Evolutionary conservation across 192 early-diverging fungal genomes (phyloP).

Genomic region (Coemansia sp.): DNA sequence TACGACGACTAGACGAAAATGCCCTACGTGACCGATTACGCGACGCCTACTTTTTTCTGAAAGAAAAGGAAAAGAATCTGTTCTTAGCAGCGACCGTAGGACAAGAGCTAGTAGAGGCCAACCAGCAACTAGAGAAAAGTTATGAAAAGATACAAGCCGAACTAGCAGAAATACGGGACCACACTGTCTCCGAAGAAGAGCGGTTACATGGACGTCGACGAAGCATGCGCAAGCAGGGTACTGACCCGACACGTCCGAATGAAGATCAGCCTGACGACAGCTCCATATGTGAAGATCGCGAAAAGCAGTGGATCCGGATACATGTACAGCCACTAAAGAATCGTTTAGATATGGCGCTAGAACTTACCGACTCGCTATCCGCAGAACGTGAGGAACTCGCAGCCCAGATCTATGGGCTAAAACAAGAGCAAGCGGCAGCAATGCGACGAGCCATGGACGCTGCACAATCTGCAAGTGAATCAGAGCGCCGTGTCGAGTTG

Average conservation of each 20-base stretch:
- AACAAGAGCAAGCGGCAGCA: conserved; percentile 30
- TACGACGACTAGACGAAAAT: conserved; percentile 35
- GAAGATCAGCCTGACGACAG: not conserved
- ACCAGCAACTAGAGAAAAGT: conserved; percentile 44
- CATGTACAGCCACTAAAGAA: conserved; percentile 40
- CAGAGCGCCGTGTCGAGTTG: conserved; percentile 21
- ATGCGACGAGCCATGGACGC: conserved; percentile 30
- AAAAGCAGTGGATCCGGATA: conserved; percentile 31
- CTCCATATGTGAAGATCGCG: conserved; percentile 9
- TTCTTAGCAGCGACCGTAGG: conserved; percentile 50
- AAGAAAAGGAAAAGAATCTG: conserved; percentile 49
- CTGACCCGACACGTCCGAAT: not conserved
- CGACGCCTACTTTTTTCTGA: conserved; percentile 48
- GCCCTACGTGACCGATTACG: conserved; percentile 43
- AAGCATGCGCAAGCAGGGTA: conserved; percentile 21
- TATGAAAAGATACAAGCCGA: conserved; percentile 29
- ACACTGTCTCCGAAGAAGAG: conserved; percentile 7
- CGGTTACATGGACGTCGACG: conserved; percentile 33
- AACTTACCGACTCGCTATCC: conserved; percentile 42
- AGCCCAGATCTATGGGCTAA: conserved; percentile 26
- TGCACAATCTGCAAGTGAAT: conserved; percentile 10
- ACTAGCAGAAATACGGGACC: conserved; percentile 17
- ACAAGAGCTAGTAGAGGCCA: conserved; percentile 52
- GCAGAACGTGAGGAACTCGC: conserved; percentile 44
- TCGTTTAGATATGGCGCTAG: conserved; percentile 40